Evolutionary conservation across 441 rosid species (phyloP), one percentile per base, ranked within the genome.

Genomic region (Erysimum cheiri): DNA sequence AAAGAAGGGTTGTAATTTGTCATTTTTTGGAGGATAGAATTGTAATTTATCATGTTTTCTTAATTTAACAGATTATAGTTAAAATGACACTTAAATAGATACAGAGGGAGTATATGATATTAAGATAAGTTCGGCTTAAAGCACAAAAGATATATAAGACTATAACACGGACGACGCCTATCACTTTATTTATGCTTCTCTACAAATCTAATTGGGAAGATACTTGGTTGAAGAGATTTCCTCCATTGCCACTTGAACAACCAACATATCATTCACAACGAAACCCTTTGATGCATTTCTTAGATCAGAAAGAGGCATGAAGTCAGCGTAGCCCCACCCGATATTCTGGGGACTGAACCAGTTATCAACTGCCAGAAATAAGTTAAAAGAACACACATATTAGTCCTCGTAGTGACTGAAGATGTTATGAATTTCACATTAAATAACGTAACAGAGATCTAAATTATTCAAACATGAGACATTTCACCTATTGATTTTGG

Each of bases 271-370:
- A 17, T 50, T 35, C 56, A 72, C 76, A 36, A 72, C 6, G 4
- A 54, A 72, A 11, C 76, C 70, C 41, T 57, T 72, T 41, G 71
- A 58, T 48, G 73, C 8, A 53, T 67, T 37, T 59, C 39, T 60
- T 9, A 67, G 40, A 59, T 60, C 68, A 24, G 55, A 33, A 3
- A 58, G 14, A 7, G 72, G 44, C 14, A 73, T 58, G 10, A 66
- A 59, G 22, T 59, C 28, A 11, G 8, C 8, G 12, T 29, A 64
- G 0, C 77, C 40, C 40, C 67, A 49, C 11, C 75, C 26, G 11
- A 24, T 28, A 6, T 43, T 11, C 24, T 54, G 24, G 19, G 60
- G 60, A 15, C 40, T 54, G 39, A 54, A 58, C 77, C 71, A 73
- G 2, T 29, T 29, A 40, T 57, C 60, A 10, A 73, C 77, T 73